Conservation (phyloP, 495 filamentous ascomycete species). For the Tetracladium marchalianum region DNA sequence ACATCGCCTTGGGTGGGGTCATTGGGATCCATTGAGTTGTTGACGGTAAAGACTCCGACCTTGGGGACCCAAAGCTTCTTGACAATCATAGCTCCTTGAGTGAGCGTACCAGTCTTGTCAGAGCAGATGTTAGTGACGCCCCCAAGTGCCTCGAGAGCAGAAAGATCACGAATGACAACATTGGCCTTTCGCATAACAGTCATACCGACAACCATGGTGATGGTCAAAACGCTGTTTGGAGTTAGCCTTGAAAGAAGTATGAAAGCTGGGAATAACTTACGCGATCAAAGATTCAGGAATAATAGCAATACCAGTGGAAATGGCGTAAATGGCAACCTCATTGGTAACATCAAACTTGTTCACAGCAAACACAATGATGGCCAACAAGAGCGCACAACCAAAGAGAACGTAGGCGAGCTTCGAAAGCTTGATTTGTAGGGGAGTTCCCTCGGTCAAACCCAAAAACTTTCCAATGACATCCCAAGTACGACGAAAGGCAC, state of each 20-base stretch:
- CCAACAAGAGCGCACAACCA: slow-evolving; percentile 60
- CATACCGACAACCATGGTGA: slow-evolving; percentile 70
- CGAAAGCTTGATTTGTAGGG: slow-evolving; percentile 71
- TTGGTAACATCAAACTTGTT: slow-evolving; percentile 59
- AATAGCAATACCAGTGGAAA: slow-evolving; percentile 61
- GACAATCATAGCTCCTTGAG: slow-evolving; percentile 68
- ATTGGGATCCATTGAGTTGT: slow-evolving; percentile 45
- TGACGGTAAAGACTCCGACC: slow-evolving; percentile 43
- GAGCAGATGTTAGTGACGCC: slow-evolving; percentile 85
- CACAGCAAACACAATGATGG: slow-evolving; percentile 71
- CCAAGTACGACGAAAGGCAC: slow-evolving; percentile 45
- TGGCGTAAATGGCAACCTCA: slow-evolving; percentile 75
- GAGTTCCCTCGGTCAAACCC: slow-evolving; percentile 70
- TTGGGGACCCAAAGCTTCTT: slow-evolving; percentile 72
- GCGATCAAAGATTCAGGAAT: slow-evolving; percentile 63
- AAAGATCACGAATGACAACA: slow-evolving; percentile 67
- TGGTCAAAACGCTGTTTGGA: slow-evolving; percentile 45
- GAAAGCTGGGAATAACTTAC: slow-evolving; percentile 19
- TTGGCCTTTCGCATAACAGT: slow-evolving; percentile 67
- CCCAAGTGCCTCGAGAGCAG: slow-evolving; percentile 72
- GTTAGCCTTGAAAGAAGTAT: slow-evolving; percentile 4
- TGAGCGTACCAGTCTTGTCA: slow-evolving; percentile 80
- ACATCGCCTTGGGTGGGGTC: slow-evolving; percentile 49
- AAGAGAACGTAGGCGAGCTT: slow-evolving; percentile 70
- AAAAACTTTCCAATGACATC: slow-evolving; percentile 57